Evolutionary conservation across 2,329 filamentous ascomycete species (phyloP).

Genomic region (Monilinia fructigena): DNA sequence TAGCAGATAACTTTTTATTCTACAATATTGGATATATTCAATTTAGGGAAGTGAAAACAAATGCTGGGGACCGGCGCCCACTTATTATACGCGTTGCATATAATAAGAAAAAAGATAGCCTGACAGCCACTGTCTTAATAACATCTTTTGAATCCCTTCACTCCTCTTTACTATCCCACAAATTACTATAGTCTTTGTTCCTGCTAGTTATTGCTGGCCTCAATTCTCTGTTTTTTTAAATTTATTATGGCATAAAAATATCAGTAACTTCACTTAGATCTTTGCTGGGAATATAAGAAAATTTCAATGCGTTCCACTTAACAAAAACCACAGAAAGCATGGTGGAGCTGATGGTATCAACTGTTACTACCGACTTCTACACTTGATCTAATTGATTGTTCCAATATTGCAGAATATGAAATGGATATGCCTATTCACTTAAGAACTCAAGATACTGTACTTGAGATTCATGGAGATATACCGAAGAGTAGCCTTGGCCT

Average conservation of each 20-base stretch:
- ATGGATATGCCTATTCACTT: neutral
- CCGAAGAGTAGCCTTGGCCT: neutral
- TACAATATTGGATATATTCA: too few species aligned
- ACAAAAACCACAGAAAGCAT: too few species aligned
- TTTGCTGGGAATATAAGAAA: neutral
- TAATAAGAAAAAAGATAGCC: too few species aligned
- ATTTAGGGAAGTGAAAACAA: too few species aligned
- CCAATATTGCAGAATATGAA: neutral
- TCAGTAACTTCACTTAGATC: neutral
- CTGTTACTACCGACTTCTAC: neutral
- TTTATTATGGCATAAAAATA: neutral
- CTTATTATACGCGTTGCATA: too few species aligned
- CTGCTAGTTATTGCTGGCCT: neutral
- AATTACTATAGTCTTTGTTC: neutral
- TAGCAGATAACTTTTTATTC: too few species aligned
- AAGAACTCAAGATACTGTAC: neutral
- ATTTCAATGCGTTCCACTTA: too few species aligned
- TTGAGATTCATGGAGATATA: neutral
- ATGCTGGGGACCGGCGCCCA: too few species aligned
- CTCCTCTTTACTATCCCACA: too few species aligned
- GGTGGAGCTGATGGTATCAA: too few species aligned
- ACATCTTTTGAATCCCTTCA: neutral
- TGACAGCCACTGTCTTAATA: neutral
- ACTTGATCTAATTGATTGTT: neutral
- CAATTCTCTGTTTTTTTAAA: neutral